A percentile compares a stretch with the other conserved stretches of the same genome.
Evolutionary conservation across 495 filamentous ascomycete genomes (phyloP).

Genomic region (Zalerion maritima): DNA sequence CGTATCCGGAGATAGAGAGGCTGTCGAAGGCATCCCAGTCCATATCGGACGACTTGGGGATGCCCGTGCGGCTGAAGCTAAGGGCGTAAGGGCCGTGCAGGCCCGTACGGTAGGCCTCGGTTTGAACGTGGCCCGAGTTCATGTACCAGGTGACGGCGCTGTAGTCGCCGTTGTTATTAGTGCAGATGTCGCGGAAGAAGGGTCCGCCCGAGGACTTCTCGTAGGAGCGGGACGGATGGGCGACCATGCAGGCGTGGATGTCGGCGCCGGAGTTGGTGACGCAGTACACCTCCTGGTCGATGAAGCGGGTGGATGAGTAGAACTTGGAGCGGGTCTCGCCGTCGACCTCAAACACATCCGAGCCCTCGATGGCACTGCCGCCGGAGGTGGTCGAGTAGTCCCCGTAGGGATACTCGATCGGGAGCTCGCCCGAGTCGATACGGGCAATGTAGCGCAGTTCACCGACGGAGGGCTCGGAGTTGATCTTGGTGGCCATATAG

Average conservation of each 20-base stretch:
- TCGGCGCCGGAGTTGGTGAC: slow-evolving; percentile 18
- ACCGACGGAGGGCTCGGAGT: slow-evolving; percentile 34
- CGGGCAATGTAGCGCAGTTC: slow-evolving; percentile 43
- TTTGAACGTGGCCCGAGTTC: slow-evolving; percentile 35
- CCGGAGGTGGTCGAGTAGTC: slow-evolving; percentile 21
- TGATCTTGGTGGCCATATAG: slow-evolving; percentile 43
- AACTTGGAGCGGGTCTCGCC: slow-evolving; percentile 44
- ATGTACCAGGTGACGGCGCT: slow-evolving; percentile 44
- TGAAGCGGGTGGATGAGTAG: slow-evolving; percentile 43
- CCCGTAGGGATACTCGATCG: slow-evolving; percentile 27
- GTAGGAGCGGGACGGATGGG: slow-evolving; percentile 11
- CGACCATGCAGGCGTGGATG: slow-evolving; percentile 26
- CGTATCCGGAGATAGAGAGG: slow-evolving; percentile 15
- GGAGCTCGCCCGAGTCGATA: slow-evolving; percentile 29
- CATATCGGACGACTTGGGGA: slow-evolving; percentile 14
- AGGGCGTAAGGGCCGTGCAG: slow-evolving; percentile 22
- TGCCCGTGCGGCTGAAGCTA: slow-evolving; percentile 14
- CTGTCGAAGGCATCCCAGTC: slow-evolving; percentile 20
- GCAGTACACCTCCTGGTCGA: slow-evolving; percentile 43
- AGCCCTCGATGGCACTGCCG: slow-evolving; percentile 33
- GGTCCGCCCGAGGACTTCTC: slow-evolving; percentile 34
- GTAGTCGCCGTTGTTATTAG: slow-evolving; percentile 34
- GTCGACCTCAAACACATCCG: slow-evolving; percentile 36
- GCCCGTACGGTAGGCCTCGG: slow-evolving; percentile 16
- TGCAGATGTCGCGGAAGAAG: slow-evolving; percentile 22